Percentiles rank a stretch among this genome's conserved stretches.
phyloP scores from a whole-genome alignment of 2,329 filamentous ascomycete genomes.

The Microdochium nivale region DNA sequence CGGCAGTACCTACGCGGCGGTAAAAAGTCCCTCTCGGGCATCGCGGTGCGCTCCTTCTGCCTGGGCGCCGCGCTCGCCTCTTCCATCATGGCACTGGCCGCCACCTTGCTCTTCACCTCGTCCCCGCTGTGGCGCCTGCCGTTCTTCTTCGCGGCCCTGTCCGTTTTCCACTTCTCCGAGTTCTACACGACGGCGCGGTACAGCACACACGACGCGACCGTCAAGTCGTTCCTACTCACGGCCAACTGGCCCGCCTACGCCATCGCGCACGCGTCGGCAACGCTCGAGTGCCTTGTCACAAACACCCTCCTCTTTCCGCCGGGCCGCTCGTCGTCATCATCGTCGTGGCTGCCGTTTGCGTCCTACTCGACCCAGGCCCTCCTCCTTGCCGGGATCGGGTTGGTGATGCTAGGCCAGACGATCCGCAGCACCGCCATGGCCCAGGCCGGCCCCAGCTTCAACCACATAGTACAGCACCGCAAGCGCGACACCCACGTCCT shows the following conservation, averaged over 20 bases:
- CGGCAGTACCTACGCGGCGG: slow-evolving; percentile 34
- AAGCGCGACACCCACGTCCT: slow-evolving; percentile 63
- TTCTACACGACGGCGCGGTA: slow-evolving; percentile 83
- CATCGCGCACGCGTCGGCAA: slow-evolving; percentile 68
- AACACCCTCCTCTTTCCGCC: slow-evolving; percentile 42
- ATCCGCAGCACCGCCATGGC: slow-evolving; percentile 80
- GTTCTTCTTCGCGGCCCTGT: slow-evolving; percentile 61
- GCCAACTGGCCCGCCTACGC: slow-evolving; percentile 81
- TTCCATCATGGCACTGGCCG: slow-evolving; percentile 21
- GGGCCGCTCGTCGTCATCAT: background rate
- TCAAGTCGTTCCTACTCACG: slow-evolving; percentile 73
- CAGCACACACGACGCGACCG: slow-evolving; percentile 65
- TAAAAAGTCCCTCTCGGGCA: slow-evolving; percentile 49
- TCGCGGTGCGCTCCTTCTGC: slow-evolving; percentile 48
- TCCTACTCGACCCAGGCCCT: slow-evolving; percentile 31
- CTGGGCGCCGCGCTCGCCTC: slow-evolving; percentile 36
- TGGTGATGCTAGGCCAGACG: slow-evolving; percentile 64
- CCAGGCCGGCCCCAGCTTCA: slow-evolving; percentile 85
- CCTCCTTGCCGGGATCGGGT: slow-evolving; percentile 47
- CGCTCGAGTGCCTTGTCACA: slow-evolving; percentile 62
- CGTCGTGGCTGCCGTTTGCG: slow-evolving; percentile 21
- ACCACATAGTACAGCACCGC: slow-evolving; percentile 71
- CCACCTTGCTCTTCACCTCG: slow-evolving; percentile 24
- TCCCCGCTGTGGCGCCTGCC: slow-evolving; percentile 52
- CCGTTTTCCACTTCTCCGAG: slow-evolving; percentile 90